Evolutionary conservation across 2,329 filamentous ascomycete genomes (phyloP).

Genomic region (Pseudogymnoascus destructans): DNA sequence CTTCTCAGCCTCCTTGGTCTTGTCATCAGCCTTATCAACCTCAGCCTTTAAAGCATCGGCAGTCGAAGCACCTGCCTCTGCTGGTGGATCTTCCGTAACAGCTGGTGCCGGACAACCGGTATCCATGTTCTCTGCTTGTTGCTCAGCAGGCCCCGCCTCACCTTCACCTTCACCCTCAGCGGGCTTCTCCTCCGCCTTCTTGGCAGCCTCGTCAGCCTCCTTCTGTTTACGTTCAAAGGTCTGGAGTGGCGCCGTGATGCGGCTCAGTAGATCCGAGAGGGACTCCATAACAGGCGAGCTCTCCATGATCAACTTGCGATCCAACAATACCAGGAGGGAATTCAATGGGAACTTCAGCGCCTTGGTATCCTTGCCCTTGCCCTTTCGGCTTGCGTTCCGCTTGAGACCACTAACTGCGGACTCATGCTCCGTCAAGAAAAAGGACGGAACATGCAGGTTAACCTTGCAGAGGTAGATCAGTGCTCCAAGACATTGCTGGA

Average conservation of each 20-base stretch:
- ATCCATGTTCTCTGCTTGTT: constrained; percentile 3
- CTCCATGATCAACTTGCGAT: constrained; percentile 91
- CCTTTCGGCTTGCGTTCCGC: constrained; percentile 64
- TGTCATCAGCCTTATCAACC: constrained; percentile 15
- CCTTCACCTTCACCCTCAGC: constrained; percentile 16
- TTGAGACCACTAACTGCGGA: constrained; percentile 60
- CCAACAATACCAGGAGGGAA: constrained; percentile 72
- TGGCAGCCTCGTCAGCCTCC: constrained; percentile 46
- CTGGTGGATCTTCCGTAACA: not conserved
- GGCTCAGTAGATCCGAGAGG: constrained; percentile 72
- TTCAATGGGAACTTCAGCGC: constrained; percentile 85
- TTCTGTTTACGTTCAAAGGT: constrained; percentile 72
- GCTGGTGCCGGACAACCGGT: constrained; percentile 20
- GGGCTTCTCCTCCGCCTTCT: constrained; percentile 32
- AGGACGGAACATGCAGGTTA: constrained; percentile 69
- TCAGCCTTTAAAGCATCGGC: constrained; percentile 13
- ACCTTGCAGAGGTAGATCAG: constrained; percentile 72
- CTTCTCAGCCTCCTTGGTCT: constrained; percentile 22
- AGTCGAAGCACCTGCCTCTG: constrained; percentile 15
- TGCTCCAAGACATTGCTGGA: constrained; percentile 85
- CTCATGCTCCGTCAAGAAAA: constrained; percentile 93
- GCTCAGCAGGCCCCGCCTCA: constrained; percentile 16
- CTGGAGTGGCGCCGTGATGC: constrained; percentile 76
- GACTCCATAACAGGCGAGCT: constrained; percentile 95
- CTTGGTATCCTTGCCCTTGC: constrained; percentile 75